A percentile compares a stretch with the other conserved stretches of the same genome.
Evolutionary conservation across 2,329 filamentous ascomycete genomes (phyloP).

Genomic region (Colletotrichum orbiculare): DNA sequence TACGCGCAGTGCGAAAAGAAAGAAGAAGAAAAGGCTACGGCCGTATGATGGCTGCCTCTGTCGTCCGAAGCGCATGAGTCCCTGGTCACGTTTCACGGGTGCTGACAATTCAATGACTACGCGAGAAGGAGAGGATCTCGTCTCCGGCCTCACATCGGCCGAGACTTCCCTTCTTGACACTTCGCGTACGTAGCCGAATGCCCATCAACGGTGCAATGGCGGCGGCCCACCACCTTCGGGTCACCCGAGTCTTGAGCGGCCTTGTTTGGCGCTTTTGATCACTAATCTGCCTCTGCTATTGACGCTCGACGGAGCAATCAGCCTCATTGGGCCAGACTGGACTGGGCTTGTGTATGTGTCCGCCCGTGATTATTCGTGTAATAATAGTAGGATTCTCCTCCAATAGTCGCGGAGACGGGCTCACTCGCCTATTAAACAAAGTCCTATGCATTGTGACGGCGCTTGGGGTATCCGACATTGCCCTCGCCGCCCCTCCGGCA

Average conservation of each 20-base stretch:
- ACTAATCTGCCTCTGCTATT: too few relatives aligned
- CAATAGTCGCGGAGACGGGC: conserved; percentile 4
- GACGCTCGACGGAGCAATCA: too few relatives aligned
- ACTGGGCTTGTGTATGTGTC: conserved; percentile 1
- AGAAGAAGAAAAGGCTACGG: too few relatives aligned
- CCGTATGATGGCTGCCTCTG: neutral
- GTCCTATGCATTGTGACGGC: too few relatives aligned
- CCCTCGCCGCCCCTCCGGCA: too few relatives aligned
- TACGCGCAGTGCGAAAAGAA: too few relatives aligned
- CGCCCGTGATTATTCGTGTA: neutral
- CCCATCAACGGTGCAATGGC: neutral
- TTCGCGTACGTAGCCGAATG: neutral
- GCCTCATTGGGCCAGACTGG: too few relatives aligned
- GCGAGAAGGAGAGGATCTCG: too few relatives aligned
- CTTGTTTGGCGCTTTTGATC: too few relatives aligned
- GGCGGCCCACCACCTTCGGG: neutral
- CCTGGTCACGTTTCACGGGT: neutral
- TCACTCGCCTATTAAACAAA: neutral
- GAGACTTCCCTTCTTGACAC: too few relatives aligned
- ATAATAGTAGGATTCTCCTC: neutral
- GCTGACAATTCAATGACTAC: neutral
- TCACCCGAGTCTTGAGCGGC: neutral
- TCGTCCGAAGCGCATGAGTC: neutral
- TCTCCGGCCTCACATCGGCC: too few relatives aligned
- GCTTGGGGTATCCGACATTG: too few relatives aligned